Base-by-base conservation (phyloP, 2,329 filamentous ascomycete species). In the Trichoderma hamatum region DNA sequence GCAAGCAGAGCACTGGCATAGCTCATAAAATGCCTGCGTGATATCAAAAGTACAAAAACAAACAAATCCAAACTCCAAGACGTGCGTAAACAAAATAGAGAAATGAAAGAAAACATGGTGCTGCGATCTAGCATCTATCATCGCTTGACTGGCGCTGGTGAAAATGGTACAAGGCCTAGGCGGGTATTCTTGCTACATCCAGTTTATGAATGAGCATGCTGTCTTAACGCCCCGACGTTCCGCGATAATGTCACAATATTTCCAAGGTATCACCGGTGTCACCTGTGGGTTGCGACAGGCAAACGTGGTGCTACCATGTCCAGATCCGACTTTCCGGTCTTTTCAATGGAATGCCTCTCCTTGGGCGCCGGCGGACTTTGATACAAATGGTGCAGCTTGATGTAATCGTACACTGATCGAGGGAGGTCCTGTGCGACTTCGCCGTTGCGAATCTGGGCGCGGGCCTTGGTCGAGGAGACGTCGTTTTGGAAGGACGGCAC, bases 401-500 rank as follows among this genome's bases (percentile, higher is more conserved):
- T 91, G 75, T 92, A 92, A 69, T 89, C 82, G 65, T 92, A 90
- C 52, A 94, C 91, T 1, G 88, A 87, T 43, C 88, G 85, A 0
- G 92, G 91, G 49, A 87, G 75, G 76, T 93, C 94, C 71, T 90
- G 86, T 56, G 94, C 90, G 73, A 90, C 93, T 88, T 94, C 91
- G 71, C 92, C 89, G 75, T 90, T 87, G 72, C 89, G 86, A 62
- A 93, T 79, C 80, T 95, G 94, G 3, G 94, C 83, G 58, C 93
- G 87, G 71, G 96, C 93, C 81, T 95, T 88, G 13, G 86, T 88
- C 68, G 90, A 93, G 75, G 89, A 92, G 69, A 94, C 90, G 75
- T 94, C 91, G 78, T 94, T 94, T 74, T 97, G 93, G 63, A 95
- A 86, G 77, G 96, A 93, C 67, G 92, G 90, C 70, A 96, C 94